phyloP scores from a whole-genome alignment of 2,329 filamentous ascomycete genomes.

The Aspergillus sp. region DNA sequence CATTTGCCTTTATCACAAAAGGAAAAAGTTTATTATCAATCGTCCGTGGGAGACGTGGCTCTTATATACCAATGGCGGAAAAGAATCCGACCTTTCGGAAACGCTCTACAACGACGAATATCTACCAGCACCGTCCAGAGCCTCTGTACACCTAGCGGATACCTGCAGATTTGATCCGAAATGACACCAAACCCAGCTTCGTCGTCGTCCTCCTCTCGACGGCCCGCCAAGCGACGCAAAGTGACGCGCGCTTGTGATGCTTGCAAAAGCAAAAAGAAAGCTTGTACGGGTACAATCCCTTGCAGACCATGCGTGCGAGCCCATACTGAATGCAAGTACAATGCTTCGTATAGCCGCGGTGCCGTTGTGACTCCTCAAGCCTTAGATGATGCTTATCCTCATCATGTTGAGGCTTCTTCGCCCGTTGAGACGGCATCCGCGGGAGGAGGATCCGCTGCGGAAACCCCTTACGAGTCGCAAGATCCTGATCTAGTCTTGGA shows the following conservation, averaged over 20 bases:
- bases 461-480: not conserved
- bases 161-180: too few species aligned
- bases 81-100: too few species aligned
- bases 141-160: too few species aligned
- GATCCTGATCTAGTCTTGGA: constrained; percentile 4
- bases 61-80: too few species aligned
- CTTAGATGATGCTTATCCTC: not conserved
- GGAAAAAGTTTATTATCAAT: too few species aligned
- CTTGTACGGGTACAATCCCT: constrained; percentile 17
- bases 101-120: too few species aligned
- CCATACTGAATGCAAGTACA: constrained; percentile 12
- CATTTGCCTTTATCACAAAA: too few species aligned
- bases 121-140: too few species aligned
- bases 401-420: not conserved
- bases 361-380: constrained; percentile 13
- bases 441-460: not conserved
- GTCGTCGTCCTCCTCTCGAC: not conserved
- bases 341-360: constrained; percentile 17
- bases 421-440: too few species aligned
- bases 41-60: too few species aligned
- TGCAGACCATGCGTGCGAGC: constrained; percentile 14
- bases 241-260: constrained; percentile 19
- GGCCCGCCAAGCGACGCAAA: constrained; percentile 14
- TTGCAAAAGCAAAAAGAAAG: constrained; percentile 19
- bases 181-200: too few species aligned